phyloP scores from a whole-genome alignment of 495 filamentous ascomycete genomes.

The Parathielavia hyrcaniae region DNA sequence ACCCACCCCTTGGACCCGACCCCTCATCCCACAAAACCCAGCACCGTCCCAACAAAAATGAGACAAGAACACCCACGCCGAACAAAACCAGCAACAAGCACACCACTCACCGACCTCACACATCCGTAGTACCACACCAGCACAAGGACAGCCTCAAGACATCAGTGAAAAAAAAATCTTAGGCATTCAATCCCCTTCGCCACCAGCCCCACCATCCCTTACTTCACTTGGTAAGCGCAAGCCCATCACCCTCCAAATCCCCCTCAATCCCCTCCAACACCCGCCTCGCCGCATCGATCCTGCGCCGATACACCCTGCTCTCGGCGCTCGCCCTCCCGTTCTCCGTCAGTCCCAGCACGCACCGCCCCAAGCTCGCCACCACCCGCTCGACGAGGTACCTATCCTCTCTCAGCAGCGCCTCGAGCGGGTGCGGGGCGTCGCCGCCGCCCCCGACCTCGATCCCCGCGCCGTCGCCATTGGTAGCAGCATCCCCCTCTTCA shows the following conservation, averaged over 20 bases:
- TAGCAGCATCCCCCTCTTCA: not conserved
- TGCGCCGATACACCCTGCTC: conserved; percentile 55
- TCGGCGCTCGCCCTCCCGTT: conserved; percentile 53
- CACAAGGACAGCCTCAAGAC: too few relatives aligned
- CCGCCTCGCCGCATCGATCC: conserved; percentile 66
- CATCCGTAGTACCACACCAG: too few relatives aligned
- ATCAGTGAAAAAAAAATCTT: not conserved
- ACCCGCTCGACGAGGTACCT: conserved; percentile 70
- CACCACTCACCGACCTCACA: too few relatives aligned
- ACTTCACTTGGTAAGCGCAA: too few relatives aligned
- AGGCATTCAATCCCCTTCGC: too few relatives aligned
- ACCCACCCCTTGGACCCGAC: not conserved
- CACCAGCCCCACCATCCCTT: too few relatives aligned
- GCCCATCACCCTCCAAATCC: not conserved
- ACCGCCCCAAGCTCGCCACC: conserved; percentile 64
- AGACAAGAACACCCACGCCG: not conserved
- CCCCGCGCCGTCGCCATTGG: not conserved
- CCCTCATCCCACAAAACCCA: not conserved
- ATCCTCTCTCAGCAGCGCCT: conserved; percentile 59
- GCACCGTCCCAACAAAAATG: not conserved
- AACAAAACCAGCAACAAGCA: not conserved
- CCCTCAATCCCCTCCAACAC: conserved; percentile 59
- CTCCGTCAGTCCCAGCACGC: conserved; percentile 63
- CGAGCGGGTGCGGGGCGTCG: conserved; percentile 30
- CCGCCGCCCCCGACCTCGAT: not conserved